Evolutionary conservation across 257 asterid species (phyloP), one percentile per base, ranked within the genome.

Genomic region (Solanum bulbocastanum): DNA sequence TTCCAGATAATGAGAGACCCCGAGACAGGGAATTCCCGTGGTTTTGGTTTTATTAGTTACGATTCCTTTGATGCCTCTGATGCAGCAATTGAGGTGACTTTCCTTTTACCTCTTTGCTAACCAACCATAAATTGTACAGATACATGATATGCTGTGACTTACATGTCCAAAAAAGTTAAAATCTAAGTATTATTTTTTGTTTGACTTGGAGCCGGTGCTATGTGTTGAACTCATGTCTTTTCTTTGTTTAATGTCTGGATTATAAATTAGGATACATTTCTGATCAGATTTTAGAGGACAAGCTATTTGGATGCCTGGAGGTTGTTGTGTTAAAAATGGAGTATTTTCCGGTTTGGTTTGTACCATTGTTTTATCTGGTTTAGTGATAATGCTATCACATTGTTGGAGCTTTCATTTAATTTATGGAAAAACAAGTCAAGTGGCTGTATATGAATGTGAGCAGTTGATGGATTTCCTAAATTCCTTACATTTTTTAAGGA

Each of bases 1-100:
- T 89, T 76, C 91, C 95, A 97, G 98, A 97, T 97, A 58, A 97
- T 97, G 99, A 94, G 99, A 91, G 98, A 97, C 90, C 98, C 98
- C 3, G 98, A 95, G 91, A 95, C 98, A 20, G 98, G 99, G 83
- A 97, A 97, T 88, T 97, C 99, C 6, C 96, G 98, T 52, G 98
- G 99, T 84, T 97, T 97, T 89, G 99, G 99, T 52, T 97, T 97
- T 88, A 94, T 97, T 86, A 97, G 98, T 90, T 82, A 97, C 27
- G 98, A 96, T 90, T 96, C 99, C n/a, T 96, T 97, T 91, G 99
- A 96, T 85, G 98, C 99, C 71, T 97, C 85, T 88, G 99, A 97
- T 94, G 98, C 99, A 85, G 97, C 98, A 87, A 97, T 97, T 71
- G 98, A 97, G 96, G 99, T 96, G 90, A 33, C 16, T 87, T 11